Evolutionary conservation across 345 rosid genomes (phyloP).

Genomic region (Firmiana major): DNA sequence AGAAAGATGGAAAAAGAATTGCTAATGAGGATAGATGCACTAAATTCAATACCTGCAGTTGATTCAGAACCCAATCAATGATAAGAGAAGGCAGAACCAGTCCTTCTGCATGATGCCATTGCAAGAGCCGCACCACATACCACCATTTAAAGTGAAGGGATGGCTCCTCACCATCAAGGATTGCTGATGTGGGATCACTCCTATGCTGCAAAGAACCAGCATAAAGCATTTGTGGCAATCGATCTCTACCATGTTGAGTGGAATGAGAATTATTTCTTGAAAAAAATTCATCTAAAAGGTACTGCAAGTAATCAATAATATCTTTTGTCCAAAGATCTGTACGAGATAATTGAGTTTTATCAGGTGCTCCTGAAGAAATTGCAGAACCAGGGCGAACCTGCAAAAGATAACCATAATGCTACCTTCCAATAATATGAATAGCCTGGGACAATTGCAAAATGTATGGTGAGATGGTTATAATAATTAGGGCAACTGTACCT

Average conservation of each 20-base stretch:
- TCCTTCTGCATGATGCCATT: slow-evolving; percentile 93
- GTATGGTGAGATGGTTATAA: neutral
- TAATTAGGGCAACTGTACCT: slow-evolving; percentile 41
- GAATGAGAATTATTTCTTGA: slow-evolving; percentile 59
- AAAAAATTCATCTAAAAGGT: slow-evolving; percentile 71
- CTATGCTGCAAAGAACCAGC: slow-evolving; percentile 56
- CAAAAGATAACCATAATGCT: slow-evolving; percentile 32
- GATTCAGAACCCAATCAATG: slow-evolving; percentile 92
- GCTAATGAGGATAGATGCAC: neutral
- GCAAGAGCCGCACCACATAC: slow-evolving; percentile 90
- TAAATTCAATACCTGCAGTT: slow-evolving; percentile 60
- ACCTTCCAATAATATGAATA: slow-evolving; percentile 16
- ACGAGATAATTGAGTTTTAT: slow-evolving; percentile 59
- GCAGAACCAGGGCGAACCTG: slow-evolving; percentile 72
- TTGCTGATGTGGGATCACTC: slow-evolving; percentile 48
- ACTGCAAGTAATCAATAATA: slow-evolving; percentile 83
- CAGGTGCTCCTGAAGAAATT: slow-evolving; percentile 63
- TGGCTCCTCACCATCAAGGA: slow-evolving; percentile 74
- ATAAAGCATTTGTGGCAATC: slow-evolving; percentile 64
- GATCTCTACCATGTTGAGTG: slow-evolving; percentile 58
- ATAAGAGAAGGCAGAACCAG: slow-evolving; percentile 79
- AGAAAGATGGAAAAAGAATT: neutral
- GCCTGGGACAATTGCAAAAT: neutral
- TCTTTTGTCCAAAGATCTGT: slow-evolving; percentile 97
- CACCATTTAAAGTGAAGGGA: slow-evolving; percentile 88